Base-by-base conservation (phyloP, 306 rosid genomes). In the Vigna trinervia region DNA sequence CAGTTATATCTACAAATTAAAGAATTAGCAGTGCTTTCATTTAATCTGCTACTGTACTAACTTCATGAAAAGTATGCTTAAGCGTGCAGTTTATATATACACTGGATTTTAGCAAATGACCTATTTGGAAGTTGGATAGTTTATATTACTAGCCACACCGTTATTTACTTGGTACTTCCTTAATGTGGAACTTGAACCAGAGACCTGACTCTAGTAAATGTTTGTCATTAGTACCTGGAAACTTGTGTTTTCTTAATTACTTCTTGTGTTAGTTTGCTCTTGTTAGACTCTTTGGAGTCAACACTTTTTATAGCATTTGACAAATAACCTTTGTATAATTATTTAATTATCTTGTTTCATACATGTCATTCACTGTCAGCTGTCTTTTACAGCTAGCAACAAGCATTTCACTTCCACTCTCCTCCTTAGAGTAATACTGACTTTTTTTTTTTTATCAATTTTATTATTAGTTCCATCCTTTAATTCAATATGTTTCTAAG, bases 111-210 rank as follows among this genome's bases (percentile, higher is more conserved):
- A 23, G 73, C 20, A 43, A 43, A 52, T 80, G 74, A 14, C 5
- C 14, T 45, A 54, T 46, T 57, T 34, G 60, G 75, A 30, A 64
- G 17, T 6, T 43, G 50, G 38, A 43, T 63, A 30, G 58, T 38
- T 70, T 71, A 50, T 71, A 71, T 71, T 47, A 2, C 47, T 71
- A 64, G 60, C 65, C 74, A 41, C 28, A 6, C 8, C 8, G 56
- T 20, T 71, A 52, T 72, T 79, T 80, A 39, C 65, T 64, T 19
- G 12, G 73, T 45, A 41, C 79, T 72, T 73, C 59, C 17, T 63
- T 36, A 10, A 28, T 8, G 17, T 30, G 45, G 51, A 32, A 45
- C 58, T n/a, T 79, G 46, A 51, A 22, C 36, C 45, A 22, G 19
- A 36, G 43, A 38, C 46, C 56, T 48, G 34, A 19, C n/a, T 65